A percentile compares a stretch with the other conserved stretches of the same genome.
Conservation (phyloP, 2,329 filamentous ascomycete species). For the Trichoderma atroviride region DNA sequence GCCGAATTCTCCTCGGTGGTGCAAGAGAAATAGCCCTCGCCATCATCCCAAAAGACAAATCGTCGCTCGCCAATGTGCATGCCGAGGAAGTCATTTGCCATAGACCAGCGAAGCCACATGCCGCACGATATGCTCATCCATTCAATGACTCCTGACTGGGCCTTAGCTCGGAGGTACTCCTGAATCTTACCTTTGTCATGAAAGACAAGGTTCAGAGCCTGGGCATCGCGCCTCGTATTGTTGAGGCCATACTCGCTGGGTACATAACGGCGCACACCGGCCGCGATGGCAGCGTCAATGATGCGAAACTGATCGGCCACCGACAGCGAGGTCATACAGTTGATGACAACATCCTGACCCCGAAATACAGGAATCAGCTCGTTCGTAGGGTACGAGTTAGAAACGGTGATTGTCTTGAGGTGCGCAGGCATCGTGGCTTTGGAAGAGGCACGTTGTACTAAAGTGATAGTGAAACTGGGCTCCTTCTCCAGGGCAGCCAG, state of each 20-base stretch:
- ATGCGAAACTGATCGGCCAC: slow-evolving; percentile 48
- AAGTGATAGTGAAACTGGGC: not conserved
- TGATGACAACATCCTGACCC: slow-evolving; percentile 39
- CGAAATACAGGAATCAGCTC: slow-evolving; percentile 18
- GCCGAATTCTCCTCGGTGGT: slow-evolving; percentile 43
- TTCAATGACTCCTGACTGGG: slow-evolving; percentile 26
- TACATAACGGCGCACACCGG: slow-evolving; percentile 56
- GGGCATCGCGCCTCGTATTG: slow-evolving; percentile 31
- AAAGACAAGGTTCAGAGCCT: slow-evolving; percentile 26
- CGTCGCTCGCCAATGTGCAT: slow-evolving; percentile 27
- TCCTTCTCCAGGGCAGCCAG: not conserved
- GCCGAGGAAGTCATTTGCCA: slow-evolving; percentile 28
- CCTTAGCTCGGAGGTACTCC: slow-evolving; percentile 31
- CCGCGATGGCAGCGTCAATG: slow-evolving; percentile 55
- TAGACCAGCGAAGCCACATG: slow-evolving; percentile 30
- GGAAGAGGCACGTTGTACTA: slow-evolving; percentile 5
- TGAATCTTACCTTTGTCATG: slow-evolving; percentile 23
- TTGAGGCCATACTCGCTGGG: slow-evolving; percentile 51
- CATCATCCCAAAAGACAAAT: slow-evolving; percentile 32
- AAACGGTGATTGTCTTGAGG: not conserved
- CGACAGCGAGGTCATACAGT: slow-evolving; percentile 39
- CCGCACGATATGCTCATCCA: slow-evolving; percentile 29
- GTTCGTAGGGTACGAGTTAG: not conserved
- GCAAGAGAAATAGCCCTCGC: slow-evolving; percentile 38
- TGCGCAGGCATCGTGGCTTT: not conserved